Conservation (phyloP, 495 filamentous ascomycete genomes). For the Xylaria nigripes region DNA sequence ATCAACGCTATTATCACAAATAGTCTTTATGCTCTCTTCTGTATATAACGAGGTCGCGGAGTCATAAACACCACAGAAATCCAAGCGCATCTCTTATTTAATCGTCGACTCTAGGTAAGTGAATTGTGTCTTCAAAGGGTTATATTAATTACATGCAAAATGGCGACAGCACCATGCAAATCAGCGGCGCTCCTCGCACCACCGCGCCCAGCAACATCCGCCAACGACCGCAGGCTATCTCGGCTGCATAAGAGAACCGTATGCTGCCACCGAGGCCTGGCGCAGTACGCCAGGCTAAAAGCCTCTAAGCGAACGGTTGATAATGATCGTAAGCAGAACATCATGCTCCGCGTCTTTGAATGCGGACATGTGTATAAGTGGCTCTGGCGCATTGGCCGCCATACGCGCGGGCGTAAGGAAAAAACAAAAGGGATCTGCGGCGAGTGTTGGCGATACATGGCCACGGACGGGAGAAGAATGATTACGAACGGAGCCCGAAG, state of each 20-base stretch:
- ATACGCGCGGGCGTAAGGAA: background rate
- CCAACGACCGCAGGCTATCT: background rate
- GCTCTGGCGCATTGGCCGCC: background rate
- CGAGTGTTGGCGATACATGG: constrained; percentile 2
- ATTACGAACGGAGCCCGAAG: background rate
- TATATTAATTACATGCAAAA: background rate
- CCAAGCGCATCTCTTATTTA: too few species aligned
- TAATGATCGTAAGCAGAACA: background rate
- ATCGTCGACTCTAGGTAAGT: too few species aligned
- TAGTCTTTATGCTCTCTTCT: too few species aligned
- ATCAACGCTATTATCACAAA: too few species aligned
- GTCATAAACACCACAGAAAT: too few species aligned
- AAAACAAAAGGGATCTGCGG: background rate
- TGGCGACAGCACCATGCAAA: background rate
- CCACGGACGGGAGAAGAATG: background rate
- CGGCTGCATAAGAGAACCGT: background rate
- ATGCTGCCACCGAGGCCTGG: background rate
- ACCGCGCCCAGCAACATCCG: background rate
- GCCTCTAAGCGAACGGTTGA: background rate
- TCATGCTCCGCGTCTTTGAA: background rate
- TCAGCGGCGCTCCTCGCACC: background rate
- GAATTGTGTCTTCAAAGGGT: too few species aligned
- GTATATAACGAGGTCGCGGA: too few species aligned
- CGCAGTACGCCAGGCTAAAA: background rate
- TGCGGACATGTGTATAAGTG: background rate